Conservation (phyloP, 352 stramenopile genomes). For the Phytophthora foliorum region DNA sequence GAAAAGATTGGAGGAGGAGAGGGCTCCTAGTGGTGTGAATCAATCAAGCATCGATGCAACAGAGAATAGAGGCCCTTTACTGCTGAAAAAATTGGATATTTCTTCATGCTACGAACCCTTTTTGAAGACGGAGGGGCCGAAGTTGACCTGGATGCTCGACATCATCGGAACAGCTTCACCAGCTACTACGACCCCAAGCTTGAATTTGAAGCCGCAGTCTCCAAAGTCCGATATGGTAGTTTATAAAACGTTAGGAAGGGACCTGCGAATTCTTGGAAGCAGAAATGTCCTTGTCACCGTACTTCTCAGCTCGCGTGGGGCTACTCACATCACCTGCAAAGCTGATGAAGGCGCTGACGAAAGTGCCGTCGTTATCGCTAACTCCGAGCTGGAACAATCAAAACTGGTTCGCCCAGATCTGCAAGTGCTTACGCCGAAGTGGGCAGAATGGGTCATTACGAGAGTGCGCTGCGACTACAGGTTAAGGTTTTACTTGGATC, state of each 20-base stretch:
- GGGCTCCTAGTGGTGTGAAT: not conserved
- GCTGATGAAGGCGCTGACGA: constrained; percentile 5
- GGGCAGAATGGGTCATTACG: constrained; percentile 50
- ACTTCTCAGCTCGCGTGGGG: constrained; percentile 50
- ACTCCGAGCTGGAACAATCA: constrained; percentile 31
- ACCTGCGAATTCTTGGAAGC: constrained; percentile 32
- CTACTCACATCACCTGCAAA: constrained; percentile 41
- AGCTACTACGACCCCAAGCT: not conserved
- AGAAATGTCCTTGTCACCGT: constrained; percentile 36
- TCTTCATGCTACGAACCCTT: constrained; percentile 36
- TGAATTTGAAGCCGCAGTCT: not conserved
- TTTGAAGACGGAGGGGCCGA: constrained; percentile 29
- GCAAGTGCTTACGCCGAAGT: constrained; percentile 43
- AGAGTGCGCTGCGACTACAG: constrained; percentile 35
- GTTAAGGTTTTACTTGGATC: constrained; percentile 36
- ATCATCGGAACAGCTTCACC: constrained; percentile 10
- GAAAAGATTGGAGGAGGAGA: constrained; percentile 3
- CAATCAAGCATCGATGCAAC: not conserved
- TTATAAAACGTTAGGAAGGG: constrained; percentile 62
- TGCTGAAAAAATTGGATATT: constrained; percentile 24
- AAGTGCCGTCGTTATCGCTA: constrained; percentile 25
- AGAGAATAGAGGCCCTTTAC: not conserved
- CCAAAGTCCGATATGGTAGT: constrained; percentile 17
- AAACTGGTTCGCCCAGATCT: constrained; percentile 44
- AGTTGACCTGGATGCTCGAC: constrained; percentile 29